Evolutionary conservation across 371 early-diverging fungal genomes (phyloP), one percentile per base, ranked within the genome.

Genomic region (Batkoa obscura): DNA sequence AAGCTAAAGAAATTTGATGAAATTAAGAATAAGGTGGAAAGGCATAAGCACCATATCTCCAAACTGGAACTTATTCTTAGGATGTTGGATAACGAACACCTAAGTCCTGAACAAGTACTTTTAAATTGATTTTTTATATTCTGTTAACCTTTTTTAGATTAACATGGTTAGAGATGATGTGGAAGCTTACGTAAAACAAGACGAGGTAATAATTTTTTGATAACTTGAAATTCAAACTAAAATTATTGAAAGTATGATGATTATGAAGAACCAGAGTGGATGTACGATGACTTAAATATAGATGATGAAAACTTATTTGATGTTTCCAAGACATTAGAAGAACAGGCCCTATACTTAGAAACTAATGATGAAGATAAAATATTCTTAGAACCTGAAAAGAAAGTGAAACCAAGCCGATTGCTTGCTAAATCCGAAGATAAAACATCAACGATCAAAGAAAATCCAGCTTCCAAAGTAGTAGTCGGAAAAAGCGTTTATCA

Each of bases 241-340:
- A 31, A n/a, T 30, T 31, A 23, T 23, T 23, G 23, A 6, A 46
- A 74, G 68, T 88, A 91, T 13, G 83, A 82, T 23, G 89, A 88
- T 60, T 93, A 88, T 68, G 82, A 78, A 43, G 94, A 94, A 60
- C 85, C 93, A 60, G 93, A 92, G 59, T 77, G 69, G 49, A 76
- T 96, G 23, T 96, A 96, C 67, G 91, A 94, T 57, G 90, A 90
- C 34, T 66, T 96, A 60, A 80, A 87, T 64, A 72, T 96, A 50
- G 88, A 87, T 55, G 90, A 23, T 23, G 23, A 84, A 23, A 23
- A 23, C 23, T 23, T 23, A 23, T 23, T 23, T 23, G 23, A 23
- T 23, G 23, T 23, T 23, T 23, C 23, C 23, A 23, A 23, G 23
- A 23, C 23, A 23, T 23, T 23, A 23, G 23, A 23, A 23, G 23